These are phyloP conservation scores for Eleusine indica DNA, from an alignment of 176 grass and related monocot genomes.

Conservation along the genomic window DNA sequence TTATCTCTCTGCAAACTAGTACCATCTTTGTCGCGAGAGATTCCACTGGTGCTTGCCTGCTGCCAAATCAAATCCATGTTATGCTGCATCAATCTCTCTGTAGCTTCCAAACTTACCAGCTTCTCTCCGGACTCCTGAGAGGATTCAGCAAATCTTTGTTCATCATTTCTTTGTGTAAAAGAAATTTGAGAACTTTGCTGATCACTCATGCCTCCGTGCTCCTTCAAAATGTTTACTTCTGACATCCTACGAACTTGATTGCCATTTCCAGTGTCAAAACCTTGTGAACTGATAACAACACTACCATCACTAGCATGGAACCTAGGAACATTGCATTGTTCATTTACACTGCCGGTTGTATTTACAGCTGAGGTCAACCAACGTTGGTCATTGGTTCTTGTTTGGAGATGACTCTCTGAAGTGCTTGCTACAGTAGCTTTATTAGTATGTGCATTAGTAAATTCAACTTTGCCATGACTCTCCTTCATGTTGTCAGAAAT, in stretches of 20 bases:
- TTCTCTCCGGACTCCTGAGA: slow-evolving; percentile 37
- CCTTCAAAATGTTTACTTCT: slow-evolving; percentile 21
- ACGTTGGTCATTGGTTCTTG: neutral
- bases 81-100: slow-evolving; percentile 14
- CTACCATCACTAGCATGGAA: slow-evolving; percentile 31
- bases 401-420: slow-evolving; percentile 27
- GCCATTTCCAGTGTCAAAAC: slow-evolving; percentile 33
- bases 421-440: slow-evolving; percentile 29
- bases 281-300: slow-evolving; percentile 34
- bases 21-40: slow-evolving; percentile 37
- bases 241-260: slow-evolving; percentile 35
- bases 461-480: slow-evolving; percentile 35
- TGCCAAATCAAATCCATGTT: slow-evolving; percentile 49
- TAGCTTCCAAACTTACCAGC: slow-evolving; percentile 37
- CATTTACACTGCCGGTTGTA: slow-evolving; percentile 18
- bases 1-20: slow-evolving; percentile 34
- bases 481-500: slow-evolving; percentile 25
- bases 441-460: slow-evolving; percentile 24
- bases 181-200: slow-evolving; percentile 35
- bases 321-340: slow-evolving; percentile 38
- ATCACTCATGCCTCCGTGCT: slow-evolving; percentile 28
- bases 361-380: slow-evolving; percentile 25
- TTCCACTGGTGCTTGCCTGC: slow-evolving; percentile 25
- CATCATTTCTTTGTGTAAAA: slow-evolving; percentile 25
- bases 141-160: slow-evolving; percentile 33